Conservation (phyloP, 2,329 filamentous ascomycete genomes). For the Metarhizium album region DNA sequence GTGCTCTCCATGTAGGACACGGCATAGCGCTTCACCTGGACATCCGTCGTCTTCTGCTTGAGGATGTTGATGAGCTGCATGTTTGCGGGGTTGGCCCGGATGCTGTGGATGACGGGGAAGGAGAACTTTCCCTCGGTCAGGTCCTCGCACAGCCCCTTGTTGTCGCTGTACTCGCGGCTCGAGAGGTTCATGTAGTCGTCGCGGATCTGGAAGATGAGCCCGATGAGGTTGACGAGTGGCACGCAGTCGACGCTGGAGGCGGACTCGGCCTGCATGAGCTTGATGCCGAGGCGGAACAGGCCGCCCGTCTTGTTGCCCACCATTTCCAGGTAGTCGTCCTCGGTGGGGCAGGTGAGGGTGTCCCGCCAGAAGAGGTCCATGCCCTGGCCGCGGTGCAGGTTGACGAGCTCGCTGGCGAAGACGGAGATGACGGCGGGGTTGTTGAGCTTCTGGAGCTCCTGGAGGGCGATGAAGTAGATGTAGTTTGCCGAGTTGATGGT, state of each 20-base stretch:
- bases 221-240: constrained; percentile 74
- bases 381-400: constrained; percentile 77
- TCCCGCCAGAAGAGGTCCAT: constrained; percentile 91
- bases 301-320: constrained; percentile 85
- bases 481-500: constrained; percentile 90
- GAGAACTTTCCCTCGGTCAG: constrained; percentile 95
- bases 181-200: constrained; percentile 90
- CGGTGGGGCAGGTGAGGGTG: constrained; percentile 69
- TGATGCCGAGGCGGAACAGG: constrained; percentile 73
- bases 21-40: constrained; percentile 84
- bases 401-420: constrained; percentile 73
- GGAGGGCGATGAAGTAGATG: constrained; percentile 71
- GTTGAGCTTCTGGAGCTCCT: constrained; percentile 60
- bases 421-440: constrained; percentile 58
- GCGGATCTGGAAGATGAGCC: constrained; percentile 80
- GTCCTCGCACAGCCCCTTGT: constrained; percentile 93
- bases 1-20: constrained; percentile 83
- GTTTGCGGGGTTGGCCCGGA: constrained; percentile 63
- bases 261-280: constrained; percentile 76
- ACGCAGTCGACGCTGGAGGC: constrained; percentile 53
- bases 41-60: constrained; percentile 76
- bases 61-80: constrained; percentile 84
- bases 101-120: constrained; percentile 90
- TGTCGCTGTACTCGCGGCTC: constrained; percentile 62
- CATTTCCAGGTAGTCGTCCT: constrained; percentile 92